Conservation (phyloP, 768 basidiomycete genomes). For the Auricularia sp. region DNA sequence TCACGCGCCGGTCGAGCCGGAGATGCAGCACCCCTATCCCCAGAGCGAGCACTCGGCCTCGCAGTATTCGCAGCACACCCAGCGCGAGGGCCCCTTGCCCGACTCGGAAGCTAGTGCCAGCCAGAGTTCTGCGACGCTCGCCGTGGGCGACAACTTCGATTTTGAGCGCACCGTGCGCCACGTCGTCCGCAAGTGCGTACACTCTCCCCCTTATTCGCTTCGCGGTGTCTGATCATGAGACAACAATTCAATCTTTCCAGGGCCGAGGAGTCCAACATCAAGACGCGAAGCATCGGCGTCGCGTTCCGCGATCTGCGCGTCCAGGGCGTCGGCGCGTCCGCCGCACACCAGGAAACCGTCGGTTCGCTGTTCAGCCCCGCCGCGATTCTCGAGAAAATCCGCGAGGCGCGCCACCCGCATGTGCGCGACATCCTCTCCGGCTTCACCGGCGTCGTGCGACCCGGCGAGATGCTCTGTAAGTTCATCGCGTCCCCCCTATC, state of each 20-base stretch:
- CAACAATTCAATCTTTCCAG: background rate
- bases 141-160: background rate
- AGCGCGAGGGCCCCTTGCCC: background rate
- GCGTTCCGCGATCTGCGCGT: slow-evolving; percentile 37
- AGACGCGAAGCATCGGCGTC: slow-evolving; percentile 11
- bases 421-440: slow-evolving; percentile 44
- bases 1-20: background rate
- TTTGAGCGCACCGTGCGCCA: background rate
- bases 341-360: slow-evolving; percentile 48
- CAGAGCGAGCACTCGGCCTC: too few species aligned
- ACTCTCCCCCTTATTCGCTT: background rate
- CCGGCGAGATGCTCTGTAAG: slow-evolving; percentile 64
- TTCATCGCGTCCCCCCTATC: slow-evolving; percentile 10
- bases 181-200: background rate
- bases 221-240: background rate
- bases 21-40: background rate
- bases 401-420: slow-evolving; percentile 46
- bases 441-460: slow-evolving; percentile 47
- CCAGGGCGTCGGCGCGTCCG: slow-evolving; percentile 46
- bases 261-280: slow-evolving; percentile 1
- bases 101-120: background rate
- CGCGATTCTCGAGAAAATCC: slow-evolving; percentile 33
- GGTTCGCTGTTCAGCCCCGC: slow-evolving; percentile 52
- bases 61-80: too few species aligned
- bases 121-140: background rate